These are phyloP conservation scores for Moringa oleifera DNA, from an alignment of 345 rosid species.

Conservation along the genomic window DNA sequence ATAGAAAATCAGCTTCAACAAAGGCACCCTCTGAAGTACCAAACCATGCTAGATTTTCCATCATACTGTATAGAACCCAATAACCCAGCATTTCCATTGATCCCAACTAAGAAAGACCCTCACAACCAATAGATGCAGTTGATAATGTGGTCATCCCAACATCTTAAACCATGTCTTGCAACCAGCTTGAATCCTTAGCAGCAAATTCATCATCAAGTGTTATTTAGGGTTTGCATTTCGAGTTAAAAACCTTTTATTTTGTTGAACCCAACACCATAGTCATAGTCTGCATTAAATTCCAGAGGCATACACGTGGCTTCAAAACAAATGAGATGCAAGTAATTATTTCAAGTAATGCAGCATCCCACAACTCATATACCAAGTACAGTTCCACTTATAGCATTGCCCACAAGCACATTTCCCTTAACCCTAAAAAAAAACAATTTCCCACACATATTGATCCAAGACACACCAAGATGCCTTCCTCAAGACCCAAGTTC, in stretches of 20 bases:
- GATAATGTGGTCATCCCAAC: background rate
- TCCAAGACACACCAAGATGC: conserved; percentile 47
- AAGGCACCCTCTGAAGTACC: conserved; percentile 8
- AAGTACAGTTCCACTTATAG: conserved; percentile 7
- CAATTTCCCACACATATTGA: conserved; percentile 26
- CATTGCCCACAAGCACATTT: conserved; percentile 26
- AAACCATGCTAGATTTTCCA: conserved; percentile 11
- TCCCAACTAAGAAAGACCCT: background rate
- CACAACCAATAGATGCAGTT: conserved; percentile 8
- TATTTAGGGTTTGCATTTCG: conserved; percentile 6
- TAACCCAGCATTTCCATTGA: conserved; percentile 6
- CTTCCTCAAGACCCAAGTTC: conserved; percentile 67
- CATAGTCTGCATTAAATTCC: conserved; percentile 11
- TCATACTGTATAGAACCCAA: background rate
- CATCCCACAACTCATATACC: conserved; percentile 13
- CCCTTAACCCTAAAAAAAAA: conserved; percentile 17
- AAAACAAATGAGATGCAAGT: conserved; percentile 20
- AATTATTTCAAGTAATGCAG: conserved; percentile 11
- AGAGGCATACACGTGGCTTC: conserved; percentile 13
- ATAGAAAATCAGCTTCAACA: conserved; percentile 9
- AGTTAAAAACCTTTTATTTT: conserved; percentile 6
- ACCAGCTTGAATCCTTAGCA: background rate
- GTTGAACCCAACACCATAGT: conserved; percentile 13
- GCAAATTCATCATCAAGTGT: conserved; percentile 11
- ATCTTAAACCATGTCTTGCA: conserved; percentile 7